These are phyloP conservation scores for Sclerotinia trifoliorum DNA, from an alignment of 2,329 filamentous ascomycete species.

Conservation along the genomic window DNA sequence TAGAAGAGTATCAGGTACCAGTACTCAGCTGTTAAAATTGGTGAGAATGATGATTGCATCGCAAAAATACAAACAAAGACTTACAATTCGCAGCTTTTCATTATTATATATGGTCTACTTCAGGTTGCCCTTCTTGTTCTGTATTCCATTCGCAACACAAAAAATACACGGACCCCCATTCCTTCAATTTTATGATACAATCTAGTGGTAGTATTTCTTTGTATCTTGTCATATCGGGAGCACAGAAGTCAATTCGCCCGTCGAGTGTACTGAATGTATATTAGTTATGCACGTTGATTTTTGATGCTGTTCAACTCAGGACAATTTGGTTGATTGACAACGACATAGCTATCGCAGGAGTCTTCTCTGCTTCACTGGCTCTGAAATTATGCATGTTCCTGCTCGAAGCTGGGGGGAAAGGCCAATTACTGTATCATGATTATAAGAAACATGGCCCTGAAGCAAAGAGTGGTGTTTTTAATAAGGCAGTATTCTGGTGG, in stretches of 20 bases:
- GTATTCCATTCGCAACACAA: slow-evolving; percentile 24
- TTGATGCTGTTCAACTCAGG: slow-evolving; percentile 29
- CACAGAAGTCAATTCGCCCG: slow-evolving; percentile 16
- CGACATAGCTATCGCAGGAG: slow-evolving; percentile 30
- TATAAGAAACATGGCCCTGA: slow-evolving; percentile 34
- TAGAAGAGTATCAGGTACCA: background rate
- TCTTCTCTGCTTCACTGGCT: slow-evolving; percentile 26
- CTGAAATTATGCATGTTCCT: slow-evolving; percentile 31
- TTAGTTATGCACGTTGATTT: slow-evolving; percentile 24
- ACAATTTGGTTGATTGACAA: slow-evolving; percentile 27
- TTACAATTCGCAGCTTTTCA: background rate
- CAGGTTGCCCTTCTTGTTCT: slow-evolving; percentile 28
- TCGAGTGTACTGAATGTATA: slow-evolving; percentile 27
- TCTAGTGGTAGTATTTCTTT: slow-evolving; percentile 22
- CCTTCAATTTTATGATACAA: slow-evolving; percentile 24
- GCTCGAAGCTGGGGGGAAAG: slow-evolving; percentile 32
- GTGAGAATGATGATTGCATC: background rate
- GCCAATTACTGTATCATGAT: slow-evolving; percentile 22
- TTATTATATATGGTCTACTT: slow-evolving; percentile 5
- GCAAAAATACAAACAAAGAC: background rate
- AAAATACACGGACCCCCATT: slow-evolving; percentile 31
- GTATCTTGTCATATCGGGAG: slow-evolving; percentile 17
- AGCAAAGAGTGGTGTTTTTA: slow-evolving; percentile 40
- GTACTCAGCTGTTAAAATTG: background rate
- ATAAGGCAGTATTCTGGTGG: slow-evolving; percentile 42